Base-by-base conservation (phyloP, 1,139 yeast species). In the Tardiomyces blankii region DNA sequence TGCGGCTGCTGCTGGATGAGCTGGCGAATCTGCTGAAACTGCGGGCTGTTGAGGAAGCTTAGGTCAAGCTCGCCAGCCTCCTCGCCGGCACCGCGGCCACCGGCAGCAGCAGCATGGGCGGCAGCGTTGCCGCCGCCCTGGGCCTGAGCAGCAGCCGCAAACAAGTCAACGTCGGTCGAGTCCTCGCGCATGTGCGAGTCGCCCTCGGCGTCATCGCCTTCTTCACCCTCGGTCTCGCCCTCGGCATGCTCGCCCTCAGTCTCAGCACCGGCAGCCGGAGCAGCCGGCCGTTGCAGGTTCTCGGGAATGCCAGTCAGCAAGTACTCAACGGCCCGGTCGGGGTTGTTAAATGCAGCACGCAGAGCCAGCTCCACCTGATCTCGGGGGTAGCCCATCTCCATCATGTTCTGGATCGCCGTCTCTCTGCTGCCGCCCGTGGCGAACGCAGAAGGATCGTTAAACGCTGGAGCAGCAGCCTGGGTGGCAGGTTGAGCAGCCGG, bases 311-410 rank as follows among this genome's bases (percentile, higher is more conserved):
- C 97, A 40, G 89, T 86, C 56, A 91, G 69, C 48, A 91, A 73
- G 63, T 91, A 89, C 63, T 93, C 98, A 6, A 89, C 97, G 0
- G 99, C 99, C 59, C 98, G 80, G 61, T 91, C 97, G 23, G 99
- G 98, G 66, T 91, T 89, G 67, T 91, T 91, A 68, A 81, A 91
- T 0, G 98, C 97, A 16, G 96, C 96, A 59, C 95, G 78, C 63
- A 91, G 72, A 0, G 99, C 98, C 40, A 79, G 76, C 66, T 87
- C 94, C 27, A 87, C 96, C 62, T 86, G 86, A 6, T 78, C 74
- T 57, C 95, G 79, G 45, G 84, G 88, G 63, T 87, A 93, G 13
- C 98, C 98, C 97, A 91, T 88, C 58, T 87, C 97, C 81, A 88
- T 78, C 62, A 91, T 87, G 60, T 83, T 83, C 53, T 73, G 75